These are phyloP conservation scores for Pseudevernia furfuracea DNA, from an alignment of 495 filamentous ascomycete genomes.

Conservation along the genomic window DNA sequence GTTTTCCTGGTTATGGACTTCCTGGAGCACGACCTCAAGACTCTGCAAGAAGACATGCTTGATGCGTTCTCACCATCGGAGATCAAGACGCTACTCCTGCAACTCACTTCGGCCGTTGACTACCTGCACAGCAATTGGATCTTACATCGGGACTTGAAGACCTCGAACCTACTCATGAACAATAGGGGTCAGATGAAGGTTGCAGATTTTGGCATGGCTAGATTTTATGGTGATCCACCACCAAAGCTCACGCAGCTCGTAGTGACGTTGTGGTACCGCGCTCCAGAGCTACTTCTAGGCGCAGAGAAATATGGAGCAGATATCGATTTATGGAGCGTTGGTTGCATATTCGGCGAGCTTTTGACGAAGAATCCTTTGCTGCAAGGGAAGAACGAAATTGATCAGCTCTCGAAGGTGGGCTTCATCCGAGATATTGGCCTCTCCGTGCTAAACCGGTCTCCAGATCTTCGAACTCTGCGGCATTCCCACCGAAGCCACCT, in stretches of 20 bases:
- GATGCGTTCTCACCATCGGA: conserved; percentile 92
- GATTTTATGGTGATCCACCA: conserved; percentile 76
- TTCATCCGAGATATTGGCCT: conserved; percentile 21
- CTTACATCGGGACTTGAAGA: conserved; percentile 93
- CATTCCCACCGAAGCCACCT: conserved; percentile 75
- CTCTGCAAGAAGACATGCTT: conserved; percentile 84
- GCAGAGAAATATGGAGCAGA: conserved; percentile 64
- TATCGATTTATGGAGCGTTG: conserved; percentile 92
- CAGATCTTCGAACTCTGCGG: conserved; percentile 85
- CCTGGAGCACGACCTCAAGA: conserved; percentile 95
- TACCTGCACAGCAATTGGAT: conserved; percentile 91
- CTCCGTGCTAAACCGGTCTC: neutral
- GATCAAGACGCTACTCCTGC: conserved; percentile 79
- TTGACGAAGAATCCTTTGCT: conserved; percentile 75
- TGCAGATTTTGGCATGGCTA: conserved; percentile 96
- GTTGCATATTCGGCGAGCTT: conserved; percentile 94
- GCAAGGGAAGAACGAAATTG: conserved; percentile 91
- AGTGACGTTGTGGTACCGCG: conserved; percentile 94
- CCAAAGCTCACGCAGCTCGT: conserved; percentile 86
- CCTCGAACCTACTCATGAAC: conserved; percentile 89
- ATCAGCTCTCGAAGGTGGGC: conserved; percentile 58
- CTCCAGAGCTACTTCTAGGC: conserved; percentile 84
- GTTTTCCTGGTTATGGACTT: conserved; percentile 97
- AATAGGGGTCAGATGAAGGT: conserved; percentile 94
- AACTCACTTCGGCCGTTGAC: conserved; percentile 72